Evolutionary conservation across 306 rosid genomes (phyloP).

Genomic region (Oemleria cerasiformis): DNA sequence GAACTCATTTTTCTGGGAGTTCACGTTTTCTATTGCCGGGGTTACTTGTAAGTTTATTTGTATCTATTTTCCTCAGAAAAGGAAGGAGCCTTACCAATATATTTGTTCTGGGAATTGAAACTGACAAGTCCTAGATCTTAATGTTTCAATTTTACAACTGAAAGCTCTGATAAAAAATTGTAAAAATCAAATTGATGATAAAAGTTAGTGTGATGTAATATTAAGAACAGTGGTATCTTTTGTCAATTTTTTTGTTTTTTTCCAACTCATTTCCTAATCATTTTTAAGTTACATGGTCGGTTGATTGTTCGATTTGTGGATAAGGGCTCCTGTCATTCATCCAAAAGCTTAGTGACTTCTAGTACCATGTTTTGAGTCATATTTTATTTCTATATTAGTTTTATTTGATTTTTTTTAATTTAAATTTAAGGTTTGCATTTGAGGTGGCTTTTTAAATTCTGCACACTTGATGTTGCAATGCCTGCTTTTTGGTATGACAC

Average conservation of each 20-base stretch:
- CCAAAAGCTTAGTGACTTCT: background rate
- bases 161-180: background rate
- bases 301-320: background rate
- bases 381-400: background rate
- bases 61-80: background rate
- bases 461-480: background rate
- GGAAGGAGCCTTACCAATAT: background rate
- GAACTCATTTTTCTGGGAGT: slow-evolving; percentile 88
- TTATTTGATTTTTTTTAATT: background rate
- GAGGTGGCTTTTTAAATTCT: background rate
- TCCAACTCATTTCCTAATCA: background rate
- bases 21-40: slow-evolving; percentile 92
- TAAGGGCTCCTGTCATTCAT: background rate
- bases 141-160: background rate
- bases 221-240: background rate
- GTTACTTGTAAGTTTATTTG: slow-evolving; percentile 70
- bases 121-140: background rate
- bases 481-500: background rate
- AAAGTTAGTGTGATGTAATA: background rate
- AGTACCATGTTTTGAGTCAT: background rate
- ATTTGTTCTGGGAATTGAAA: background rate
- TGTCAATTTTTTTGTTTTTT: background rate
- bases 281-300: background rate
- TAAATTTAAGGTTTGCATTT: background rate
- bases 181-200: background rate